Conservation (phyloP, 352 stramenopile genomes). For the Pythium apleroticum region DNA sequence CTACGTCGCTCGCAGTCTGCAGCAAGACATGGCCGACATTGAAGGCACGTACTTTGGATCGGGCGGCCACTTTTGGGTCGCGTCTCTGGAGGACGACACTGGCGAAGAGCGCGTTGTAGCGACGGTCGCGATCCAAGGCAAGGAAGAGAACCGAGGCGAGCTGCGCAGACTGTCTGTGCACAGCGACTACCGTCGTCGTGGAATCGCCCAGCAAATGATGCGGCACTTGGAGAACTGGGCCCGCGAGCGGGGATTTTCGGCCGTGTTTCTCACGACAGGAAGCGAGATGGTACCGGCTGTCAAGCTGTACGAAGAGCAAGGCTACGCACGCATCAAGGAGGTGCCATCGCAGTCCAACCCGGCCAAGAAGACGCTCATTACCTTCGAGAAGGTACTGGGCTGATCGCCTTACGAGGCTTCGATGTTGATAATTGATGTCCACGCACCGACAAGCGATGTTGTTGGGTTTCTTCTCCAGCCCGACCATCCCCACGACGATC, state of each 20-base stretch:
- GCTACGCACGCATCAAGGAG: conserved; percentile 9
- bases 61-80: conserved; percentile 55
- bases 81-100: conserved; percentile 20
- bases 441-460: conserved; percentile 42
- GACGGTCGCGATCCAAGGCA: conserved; percentile 36
- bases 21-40: conserved; percentile 39
- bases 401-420: not conserved
- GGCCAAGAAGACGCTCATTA: not conserved
- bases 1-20: conserved; percentile 29
- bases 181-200: conserved; percentile 32
- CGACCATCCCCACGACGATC: conserved; percentile 32
- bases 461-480: conserved; percentile 24
- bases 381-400: not conserved
- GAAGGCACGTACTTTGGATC: conserved; percentile 34
- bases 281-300: conserved; percentile 29
- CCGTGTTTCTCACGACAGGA: conserved; percentile 38
- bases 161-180: conserved; percentile 52
- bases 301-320: conserved; percentile 25
- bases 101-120: conserved; percentile 20
- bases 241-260: conserved; percentile 13
- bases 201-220: conserved; percentile 39
- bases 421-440: no score
- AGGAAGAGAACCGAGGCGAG: conserved; percentile 27
- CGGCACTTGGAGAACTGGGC: conserved; percentile 43
- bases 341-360: not conserved